These are phyloP conservation scores for Mortierella sp. DNA, from an alignment of 371 early-diverging fungal species.

Conservation along the genomic window DNA sequence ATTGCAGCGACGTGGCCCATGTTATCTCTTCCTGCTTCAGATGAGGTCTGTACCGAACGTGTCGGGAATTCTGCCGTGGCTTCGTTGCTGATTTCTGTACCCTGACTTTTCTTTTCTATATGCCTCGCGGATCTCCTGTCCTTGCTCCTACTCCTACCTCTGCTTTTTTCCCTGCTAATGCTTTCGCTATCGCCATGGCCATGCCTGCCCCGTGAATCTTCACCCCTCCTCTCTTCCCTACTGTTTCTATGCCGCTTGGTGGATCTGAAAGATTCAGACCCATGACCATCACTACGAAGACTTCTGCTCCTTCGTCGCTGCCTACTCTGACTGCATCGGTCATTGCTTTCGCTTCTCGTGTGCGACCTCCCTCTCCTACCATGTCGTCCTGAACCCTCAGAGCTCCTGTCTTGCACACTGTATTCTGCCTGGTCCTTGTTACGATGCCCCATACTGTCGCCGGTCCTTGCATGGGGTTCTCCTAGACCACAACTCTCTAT, in stretches of 20 bases:
- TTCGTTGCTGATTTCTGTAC: neutral
- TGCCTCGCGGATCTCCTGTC: neutral
- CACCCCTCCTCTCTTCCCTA: neutral
- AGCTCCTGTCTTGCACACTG: neutral
- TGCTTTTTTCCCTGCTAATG: neutral
- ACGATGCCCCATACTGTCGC: neutral
- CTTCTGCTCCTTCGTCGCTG: neutral
- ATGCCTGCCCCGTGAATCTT: neutral
- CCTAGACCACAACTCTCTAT: neutral
- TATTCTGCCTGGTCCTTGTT: neutral
- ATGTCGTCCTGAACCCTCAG: neutral
- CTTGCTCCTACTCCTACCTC: conserved; percentile 16
- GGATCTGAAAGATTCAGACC: neutral
- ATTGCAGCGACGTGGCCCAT: too few relatives aligned
- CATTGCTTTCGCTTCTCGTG: neutral
- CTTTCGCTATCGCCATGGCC: neutral
- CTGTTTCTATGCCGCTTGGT: neutral
- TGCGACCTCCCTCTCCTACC: neutral
- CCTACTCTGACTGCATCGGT: neutral
- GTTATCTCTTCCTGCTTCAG: too few relatives aligned
- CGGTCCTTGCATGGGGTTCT: neutral
- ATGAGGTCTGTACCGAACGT: too few relatives aligned
- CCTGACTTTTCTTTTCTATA: neutral
- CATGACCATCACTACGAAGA: neutral
- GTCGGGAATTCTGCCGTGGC: neutral